Percentiles rank a stretch among this genome's conserved stretches.
Evolutionary conservation across 108 stramenopile species (phyloP).

Genomic region (Nitzschia sp.): DNA sequence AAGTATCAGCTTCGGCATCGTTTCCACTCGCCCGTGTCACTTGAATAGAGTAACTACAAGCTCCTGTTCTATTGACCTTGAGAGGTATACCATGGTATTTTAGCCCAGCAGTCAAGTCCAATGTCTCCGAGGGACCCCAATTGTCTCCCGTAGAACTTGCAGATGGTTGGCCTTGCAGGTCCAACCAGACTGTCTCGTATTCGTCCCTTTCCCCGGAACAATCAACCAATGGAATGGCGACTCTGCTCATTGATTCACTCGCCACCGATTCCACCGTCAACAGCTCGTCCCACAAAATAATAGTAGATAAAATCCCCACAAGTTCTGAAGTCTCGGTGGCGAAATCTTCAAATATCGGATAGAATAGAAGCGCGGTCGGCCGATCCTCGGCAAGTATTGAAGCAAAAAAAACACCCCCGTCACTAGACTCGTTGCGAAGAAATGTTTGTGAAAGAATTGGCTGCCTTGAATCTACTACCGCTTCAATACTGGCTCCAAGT

Average conservation of each 20-base stretch:
- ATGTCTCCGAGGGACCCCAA: background rate
- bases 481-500: background rate
- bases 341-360: slow-evolving; percentile 8
- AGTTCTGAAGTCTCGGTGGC: background rate
- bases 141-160: background rate
- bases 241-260: background rate
- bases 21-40: no score
- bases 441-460: background rate
- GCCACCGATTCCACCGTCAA: background rate
- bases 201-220: background rate
- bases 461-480: background rate
- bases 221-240: background rate
- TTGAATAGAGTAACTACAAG: background rate
- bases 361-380: background rate
- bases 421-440: background rate
- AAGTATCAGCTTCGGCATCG: background rate
- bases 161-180: background rate
- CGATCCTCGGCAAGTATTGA: background rate
- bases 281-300: background rate
- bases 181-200: background rate
- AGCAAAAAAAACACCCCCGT: background rate
- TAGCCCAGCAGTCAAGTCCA: background rate
- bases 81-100: background rate
- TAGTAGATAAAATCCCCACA: background rate
- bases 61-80: background rate